These are phyloP conservation scores for Raffaelea ambrosiae DNA, from an alignment of 2,329 filamentous ascomycete genomes.

Conservation along the genomic window DNA sequence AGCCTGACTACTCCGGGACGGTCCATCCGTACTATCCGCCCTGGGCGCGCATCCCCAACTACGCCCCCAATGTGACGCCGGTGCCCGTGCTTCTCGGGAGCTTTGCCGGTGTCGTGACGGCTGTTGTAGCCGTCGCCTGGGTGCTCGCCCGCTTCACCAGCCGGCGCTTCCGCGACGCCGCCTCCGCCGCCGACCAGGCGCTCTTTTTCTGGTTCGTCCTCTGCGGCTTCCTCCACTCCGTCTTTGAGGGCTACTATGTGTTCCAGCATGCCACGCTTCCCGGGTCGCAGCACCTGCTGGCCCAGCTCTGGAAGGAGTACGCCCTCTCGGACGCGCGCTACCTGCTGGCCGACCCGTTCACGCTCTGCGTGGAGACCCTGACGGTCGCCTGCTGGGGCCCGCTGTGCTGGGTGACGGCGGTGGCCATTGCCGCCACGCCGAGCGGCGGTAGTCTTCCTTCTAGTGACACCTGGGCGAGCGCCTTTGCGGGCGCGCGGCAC, in stretches of 20 bases:
- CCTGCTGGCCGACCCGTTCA: slow-evolving; percentile 71
- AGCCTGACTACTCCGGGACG: no score
- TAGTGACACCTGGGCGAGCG: no score
- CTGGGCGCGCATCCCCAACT: slow-evolving; percentile 32
- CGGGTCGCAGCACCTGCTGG: slow-evolving; percentile 62
- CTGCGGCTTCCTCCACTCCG: slow-evolving; percentile 62
- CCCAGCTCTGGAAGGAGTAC: slow-evolving; percentile 92
- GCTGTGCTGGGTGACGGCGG: slow-evolving; percentile 41
- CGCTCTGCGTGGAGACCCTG: slow-evolving; percentile 78
- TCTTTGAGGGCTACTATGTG: slow-evolving; percentile 81
- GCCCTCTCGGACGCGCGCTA: slow-evolving; percentile 81
- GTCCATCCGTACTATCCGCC: slow-evolving; percentile 45
- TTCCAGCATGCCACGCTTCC: slow-evolving; percentile 58
- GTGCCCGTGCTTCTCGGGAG: slow-evolving; percentile 27
- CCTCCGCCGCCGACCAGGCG: slow-evolving; percentile 29
- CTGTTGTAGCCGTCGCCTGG: slow-evolving; percentile 25
- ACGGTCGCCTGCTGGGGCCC: slow-evolving; percentile 60
- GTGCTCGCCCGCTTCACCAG: slow-evolving; percentile 22
- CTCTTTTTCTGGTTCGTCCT: slow-evolving; percentile 45
- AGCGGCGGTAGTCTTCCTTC: no score
- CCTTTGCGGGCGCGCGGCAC: slow-evolving; percentile 27
- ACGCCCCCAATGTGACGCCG: slow-evolving; percentile 33
- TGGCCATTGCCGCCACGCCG: slow-evolving; percentile 29
- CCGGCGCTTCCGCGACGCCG: slow-evolving; percentile 13
- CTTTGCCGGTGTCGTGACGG: slow-evolving; percentile 27